Conservation (phyloP, 2,329 filamentous ascomycete genomes). For the Passalora sequoiae region DNA sequence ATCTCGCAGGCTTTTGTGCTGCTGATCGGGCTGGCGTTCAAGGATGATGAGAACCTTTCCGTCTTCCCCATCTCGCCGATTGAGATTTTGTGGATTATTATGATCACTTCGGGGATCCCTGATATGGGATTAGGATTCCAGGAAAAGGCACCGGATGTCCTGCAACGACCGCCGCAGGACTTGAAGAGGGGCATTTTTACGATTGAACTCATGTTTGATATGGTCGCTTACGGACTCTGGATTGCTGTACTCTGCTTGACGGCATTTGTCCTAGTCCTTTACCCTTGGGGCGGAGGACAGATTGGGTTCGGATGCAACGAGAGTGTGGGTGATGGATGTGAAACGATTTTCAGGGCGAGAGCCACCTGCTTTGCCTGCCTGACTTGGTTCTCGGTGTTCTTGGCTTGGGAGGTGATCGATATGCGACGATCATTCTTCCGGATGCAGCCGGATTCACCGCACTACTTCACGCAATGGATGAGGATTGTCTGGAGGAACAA, state of each 20-base stretch:
- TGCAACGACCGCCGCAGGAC: slow-evolving; percentile 73
- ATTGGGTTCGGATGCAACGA: slow-evolving; percentile 60
- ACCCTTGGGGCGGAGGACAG: slow-evolving; percentile 48
- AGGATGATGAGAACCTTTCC: slow-evolving; percentile 64
- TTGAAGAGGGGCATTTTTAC: slow-evolving; percentile 67
- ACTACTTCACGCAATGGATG: slow-evolving; percentile 62
- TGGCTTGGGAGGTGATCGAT: slow-evolving; percentile 74
- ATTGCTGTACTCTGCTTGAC: slow-evolving; percentile 63
- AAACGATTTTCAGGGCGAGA: slow-evolving; percentile 64
- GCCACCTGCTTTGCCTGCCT: slow-evolving; percentile 69
- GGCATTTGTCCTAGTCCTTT: slow-evolving; percentile 61
- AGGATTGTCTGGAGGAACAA: slow-evolving; percentile 65
- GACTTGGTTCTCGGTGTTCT: slow-evolving; percentile 71
- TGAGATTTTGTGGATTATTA: slow-evolving; percentile 87
- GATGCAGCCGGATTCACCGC: slow-evolving; percentile 60
- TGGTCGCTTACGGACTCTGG: slow-evolving; percentile 71
- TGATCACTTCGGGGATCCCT: slow-evolving; percentile 81
- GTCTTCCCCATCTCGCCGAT: slow-evolving; percentile 83
- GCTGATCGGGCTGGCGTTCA: slow-evolving; percentile 75
- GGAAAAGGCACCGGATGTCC: slow-evolving; percentile 67
- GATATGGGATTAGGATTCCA: slow-evolving; percentile 86
- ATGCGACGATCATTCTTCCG: slow-evolving; percentile 69
- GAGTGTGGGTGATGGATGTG: slow-evolving; percentile 50
- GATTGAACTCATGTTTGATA: slow-evolving; percentile 70
- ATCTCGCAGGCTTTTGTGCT: slow-evolving; percentile 79